Evolutionary conservation across 768 basidiomycete species (phyloP).

Genomic region (Rhodotorula kratochvilovae): DNA sequence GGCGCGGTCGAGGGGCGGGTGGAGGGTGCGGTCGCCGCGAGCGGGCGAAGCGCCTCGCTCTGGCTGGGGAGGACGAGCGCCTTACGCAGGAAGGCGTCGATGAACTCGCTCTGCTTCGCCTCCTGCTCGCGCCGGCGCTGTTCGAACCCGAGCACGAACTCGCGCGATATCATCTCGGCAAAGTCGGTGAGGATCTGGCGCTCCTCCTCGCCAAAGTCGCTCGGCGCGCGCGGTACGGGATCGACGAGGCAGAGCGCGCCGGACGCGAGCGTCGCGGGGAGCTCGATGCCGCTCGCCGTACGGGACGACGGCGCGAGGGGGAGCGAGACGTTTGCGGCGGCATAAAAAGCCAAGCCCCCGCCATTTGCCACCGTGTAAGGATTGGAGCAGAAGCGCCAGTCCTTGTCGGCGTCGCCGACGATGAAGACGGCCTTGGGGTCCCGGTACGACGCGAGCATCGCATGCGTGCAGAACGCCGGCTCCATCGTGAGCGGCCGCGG

Average conservation of each 20-base stretch:
- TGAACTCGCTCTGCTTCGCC: conserved; percentile 15
- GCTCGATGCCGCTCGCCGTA: not conserved
- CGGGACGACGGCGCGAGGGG: not conserved
- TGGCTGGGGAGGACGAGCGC: conserved; percentile 29
- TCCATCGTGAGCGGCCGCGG: conserved; percentile 3
- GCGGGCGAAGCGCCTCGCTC: not conserved
- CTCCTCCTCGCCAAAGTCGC: conserved; percentile 14
- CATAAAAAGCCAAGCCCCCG: conserved; percentile 15
- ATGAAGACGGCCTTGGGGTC: conserved; percentile 23
- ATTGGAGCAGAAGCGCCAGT: conserved; percentile 30
- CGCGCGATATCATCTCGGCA: conserved; percentile 33
- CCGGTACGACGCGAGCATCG: conserved; percentile 14
- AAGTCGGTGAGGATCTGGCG: conserved; percentile 20
- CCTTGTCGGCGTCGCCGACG: conserved; percentile 23
- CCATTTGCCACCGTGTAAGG: conserved; percentile 12
- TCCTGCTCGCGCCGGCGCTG: conserved; percentile 25
- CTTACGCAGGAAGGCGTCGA: conserved; percentile 14
- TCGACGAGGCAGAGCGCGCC: conserved; percentile 34
- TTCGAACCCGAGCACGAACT: conserved; percentile 32
- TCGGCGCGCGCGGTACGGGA: not conserved
- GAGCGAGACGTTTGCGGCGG: conserved; percentile 23
- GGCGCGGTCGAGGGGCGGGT: not conserved
- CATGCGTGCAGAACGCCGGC: conserved; percentile 25
- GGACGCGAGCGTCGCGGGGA: conserved; percentile 11
- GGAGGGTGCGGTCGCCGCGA: not conserved